Conservation (phyloP, 1,139 yeast genomes). For the Tardiomyces depauwii region DNA sequence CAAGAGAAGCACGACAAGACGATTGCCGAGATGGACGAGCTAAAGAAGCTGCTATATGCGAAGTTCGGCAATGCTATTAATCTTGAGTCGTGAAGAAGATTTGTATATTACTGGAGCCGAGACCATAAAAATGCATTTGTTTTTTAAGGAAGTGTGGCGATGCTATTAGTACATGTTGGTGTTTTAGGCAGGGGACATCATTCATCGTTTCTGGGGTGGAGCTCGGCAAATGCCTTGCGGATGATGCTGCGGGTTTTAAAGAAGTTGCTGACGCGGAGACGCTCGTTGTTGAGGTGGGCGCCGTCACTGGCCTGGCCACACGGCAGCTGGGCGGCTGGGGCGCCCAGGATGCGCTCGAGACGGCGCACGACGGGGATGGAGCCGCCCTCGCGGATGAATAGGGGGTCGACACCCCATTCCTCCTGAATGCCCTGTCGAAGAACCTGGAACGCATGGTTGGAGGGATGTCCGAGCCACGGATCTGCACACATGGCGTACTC, state of each 20-base stretch:
- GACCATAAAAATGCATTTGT: no score
- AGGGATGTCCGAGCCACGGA: slow-evolving; percentile 90
- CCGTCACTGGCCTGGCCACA: slow-evolving; percentile 94
- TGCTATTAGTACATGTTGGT: no score
- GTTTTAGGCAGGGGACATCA: no score
- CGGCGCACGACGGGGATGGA: slow-evolving; percentile 86
- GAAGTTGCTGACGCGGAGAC: slow-evolving; percentile 67
- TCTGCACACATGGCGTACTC: slow-evolving; percentile 75
- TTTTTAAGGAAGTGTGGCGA: no score
- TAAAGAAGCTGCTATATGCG: slow-evolving; percentile 70
- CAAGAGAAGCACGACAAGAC: slow-evolving; percentile 40
- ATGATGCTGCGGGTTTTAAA: slow-evolving; percentile 63
- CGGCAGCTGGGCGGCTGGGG: slow-evolving; percentile 92
- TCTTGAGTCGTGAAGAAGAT: slow-evolving; percentile 50
- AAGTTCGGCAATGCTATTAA: slow-evolving; percentile 88
- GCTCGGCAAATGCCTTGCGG: slow-evolving; percentile 19
- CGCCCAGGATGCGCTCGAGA: slow-evolving; percentile 67
- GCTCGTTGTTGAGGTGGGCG: slow-evolving; percentile 85
- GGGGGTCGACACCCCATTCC: slow-evolving; percentile 53
- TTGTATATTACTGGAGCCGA: no score
- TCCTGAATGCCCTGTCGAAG: slow-evolving; percentile 45
- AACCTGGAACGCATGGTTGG: slow-evolving; percentile 58
- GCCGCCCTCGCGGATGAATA: slow-evolving; percentile 91
- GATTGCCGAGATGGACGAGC: slow-evolving; percentile 41
- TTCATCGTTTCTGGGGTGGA: slow-evolving; percentile 1